These are phyloP conservation scores for Bodo saltans DNA, from an alignment of 78 protist genomes.

Conservation along the genomic window DNA sequence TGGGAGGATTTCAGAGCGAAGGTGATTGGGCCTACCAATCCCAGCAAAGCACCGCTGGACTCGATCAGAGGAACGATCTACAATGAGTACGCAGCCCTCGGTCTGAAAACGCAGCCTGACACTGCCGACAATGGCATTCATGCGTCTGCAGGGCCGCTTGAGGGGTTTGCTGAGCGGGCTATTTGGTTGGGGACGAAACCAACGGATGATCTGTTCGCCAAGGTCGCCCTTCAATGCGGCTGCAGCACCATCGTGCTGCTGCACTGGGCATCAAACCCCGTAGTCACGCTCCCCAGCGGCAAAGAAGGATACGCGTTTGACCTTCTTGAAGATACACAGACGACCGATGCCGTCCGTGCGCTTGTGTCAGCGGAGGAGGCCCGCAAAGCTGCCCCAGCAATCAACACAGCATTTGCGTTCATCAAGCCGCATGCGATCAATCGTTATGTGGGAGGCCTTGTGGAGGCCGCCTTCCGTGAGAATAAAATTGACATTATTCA, in stretches of 20 bases:
- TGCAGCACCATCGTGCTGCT: neutral
- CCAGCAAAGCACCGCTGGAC: conserved; percentile 19
- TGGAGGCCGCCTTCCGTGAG: neutral
- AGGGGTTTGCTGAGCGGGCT: conserved; percentile 19
- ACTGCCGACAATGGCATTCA: conserved; percentile 36
- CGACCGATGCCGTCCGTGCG: too few relatives aligned
- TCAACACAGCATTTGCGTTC: conserved; percentile 32
- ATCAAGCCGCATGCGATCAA: conserved; percentile 34
- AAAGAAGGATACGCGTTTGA: neutral
- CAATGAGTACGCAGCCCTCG: conserved; percentile 34
- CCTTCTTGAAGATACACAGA: neutral
- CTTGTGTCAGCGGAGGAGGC: too few relatives aligned
- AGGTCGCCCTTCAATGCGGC: neutral
- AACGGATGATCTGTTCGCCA: neutral
- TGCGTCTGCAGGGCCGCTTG: conserved; percentile 37
- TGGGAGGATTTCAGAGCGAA: conserved; percentile 38
- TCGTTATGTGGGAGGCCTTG: neutral
- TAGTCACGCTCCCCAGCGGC: neutral
- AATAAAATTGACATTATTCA: neutral
- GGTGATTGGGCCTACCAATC: conserved; percentile 45
- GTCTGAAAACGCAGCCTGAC: conserved; percentile 24
- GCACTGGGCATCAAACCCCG: neutral
- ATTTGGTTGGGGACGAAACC: neutral
- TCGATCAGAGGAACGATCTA: conserved; percentile 20
- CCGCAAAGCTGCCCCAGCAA: too few relatives aligned